Evolutionary conservation across 768 basidiomycete genomes (phyloP).

Genomic region (Podaxis sp.): DNA sequence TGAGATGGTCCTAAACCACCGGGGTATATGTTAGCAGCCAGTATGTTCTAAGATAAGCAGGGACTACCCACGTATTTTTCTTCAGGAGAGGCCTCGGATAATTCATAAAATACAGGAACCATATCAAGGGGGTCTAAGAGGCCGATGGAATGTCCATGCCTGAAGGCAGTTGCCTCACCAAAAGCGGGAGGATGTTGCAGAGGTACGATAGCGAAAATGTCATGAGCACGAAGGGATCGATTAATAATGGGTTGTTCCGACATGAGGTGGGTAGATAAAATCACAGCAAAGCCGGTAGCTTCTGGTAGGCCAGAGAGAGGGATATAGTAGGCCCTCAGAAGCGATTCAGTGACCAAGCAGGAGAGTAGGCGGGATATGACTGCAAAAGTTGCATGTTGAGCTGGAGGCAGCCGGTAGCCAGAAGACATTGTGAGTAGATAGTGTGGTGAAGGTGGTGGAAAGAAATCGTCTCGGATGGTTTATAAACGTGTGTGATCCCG

Average conservation of each 20-base stretch:
- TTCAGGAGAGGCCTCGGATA: constrained; percentile 10
- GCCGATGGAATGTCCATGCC: constrained; percentile 40
- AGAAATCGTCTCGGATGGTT: constrained; percentile 12
- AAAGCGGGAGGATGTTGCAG: constrained; percentile 46
- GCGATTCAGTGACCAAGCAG: constrained; percentile 47
- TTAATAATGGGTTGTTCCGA: constrained; percentile 25
- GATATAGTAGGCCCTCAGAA: constrained; percentile 42
- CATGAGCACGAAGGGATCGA: constrained; percentile 32
- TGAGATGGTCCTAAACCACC: constrained; percentile 22
- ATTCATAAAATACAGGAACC: constrained; percentile 41
- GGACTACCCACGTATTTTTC: constrained; percentile 1
- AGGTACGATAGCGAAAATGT: constrained; percentile 48
- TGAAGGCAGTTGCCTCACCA: constrained; percentile 24
- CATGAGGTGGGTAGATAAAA: constrained; percentile 35
- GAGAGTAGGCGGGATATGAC: constrained; percentile 47
- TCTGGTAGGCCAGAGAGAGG: constrained; percentile 23
- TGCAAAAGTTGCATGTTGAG: constrained; percentile 41
- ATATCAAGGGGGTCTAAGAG: constrained; percentile 61
- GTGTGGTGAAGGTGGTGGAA: background rate
- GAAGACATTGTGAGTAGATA: constrained; percentile 30
- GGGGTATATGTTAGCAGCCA: background rate
- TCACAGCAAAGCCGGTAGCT: constrained; percentile 34
- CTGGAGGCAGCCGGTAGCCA: constrained; percentile 32
- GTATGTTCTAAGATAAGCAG: background rate
- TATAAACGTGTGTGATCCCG: constrained; percentile 18